Conservation (phyloP, 2,329 filamentous ascomycete species). For the Aureobasidium sp. region DNA sequence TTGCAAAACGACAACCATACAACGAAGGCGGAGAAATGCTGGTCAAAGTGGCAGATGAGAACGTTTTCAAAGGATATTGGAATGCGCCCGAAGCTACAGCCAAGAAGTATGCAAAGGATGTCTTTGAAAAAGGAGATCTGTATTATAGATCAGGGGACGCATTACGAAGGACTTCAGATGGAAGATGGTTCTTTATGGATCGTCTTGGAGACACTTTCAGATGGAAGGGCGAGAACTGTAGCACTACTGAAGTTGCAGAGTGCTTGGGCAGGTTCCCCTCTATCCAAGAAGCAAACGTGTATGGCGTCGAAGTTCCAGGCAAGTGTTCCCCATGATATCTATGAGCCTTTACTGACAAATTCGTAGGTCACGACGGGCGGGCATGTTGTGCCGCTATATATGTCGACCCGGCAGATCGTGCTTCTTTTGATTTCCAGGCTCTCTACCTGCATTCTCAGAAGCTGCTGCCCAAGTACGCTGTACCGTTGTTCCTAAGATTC, state of each 20-base stretch:
- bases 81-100: slow-evolving; percentile 59
- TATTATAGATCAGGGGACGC: slow-evolving; percentile 45
- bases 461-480: slow-evolving; percentile 64
- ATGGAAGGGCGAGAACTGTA: slow-evolving; percentile 46
- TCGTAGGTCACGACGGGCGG: slow-evolving; percentile 42
- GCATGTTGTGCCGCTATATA: slow-evolving; percentile 50
- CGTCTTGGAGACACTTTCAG: slow-evolving; percentile 44
- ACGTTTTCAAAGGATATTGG: slow-evolving; percentile 63
- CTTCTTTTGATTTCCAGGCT: slow-evolving; percentile 51
- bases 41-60: slow-evolving; percentile 50
- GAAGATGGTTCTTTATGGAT: slow-evolving; percentile 45
- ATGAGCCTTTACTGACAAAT: neutral
- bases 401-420: slow-evolving; percentile 44
- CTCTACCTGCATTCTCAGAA: slow-evolving; percentile 53
- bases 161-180: slow-evolving; percentile 36
- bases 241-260: slow-evolving; percentile 42
- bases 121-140: slow-evolving; percentile 43
- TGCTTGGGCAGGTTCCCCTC: slow-evolving; percentile 39
- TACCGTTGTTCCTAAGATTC: slow-evolving; percentile 65
- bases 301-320: slow-evolving; percentile 41
- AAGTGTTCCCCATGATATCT: neutral
- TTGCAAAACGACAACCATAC: slow-evolving; percentile 56
- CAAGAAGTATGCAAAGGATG: slow-evolving; percentile 45
- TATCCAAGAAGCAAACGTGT: slow-evolving; percentile 43
- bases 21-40: slow-evolving; percentile 69